Percentiles rank a stretch among this genome's conserved stretches.
Evolutionary conservation across 345 rosid genomes (phyloP).

Genomic region (Gossypioides kirkii): DNA sequence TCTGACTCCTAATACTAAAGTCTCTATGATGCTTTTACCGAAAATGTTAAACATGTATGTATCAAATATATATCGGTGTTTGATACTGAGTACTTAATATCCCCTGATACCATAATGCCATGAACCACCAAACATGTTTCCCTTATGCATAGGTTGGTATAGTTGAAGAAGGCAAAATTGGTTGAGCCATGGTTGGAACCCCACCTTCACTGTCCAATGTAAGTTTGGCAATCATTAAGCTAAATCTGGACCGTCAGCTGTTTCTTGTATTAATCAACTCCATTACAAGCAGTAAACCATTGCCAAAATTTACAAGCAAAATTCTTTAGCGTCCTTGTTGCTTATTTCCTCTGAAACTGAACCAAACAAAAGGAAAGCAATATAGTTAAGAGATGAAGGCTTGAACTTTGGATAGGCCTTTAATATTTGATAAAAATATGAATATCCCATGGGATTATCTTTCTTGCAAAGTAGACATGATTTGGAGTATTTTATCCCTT

Average conservation of each 20-base stretch:
- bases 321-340: too few species aligned
- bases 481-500: background rate
- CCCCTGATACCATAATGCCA: too few species aligned
- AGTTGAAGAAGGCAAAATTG: background rate
- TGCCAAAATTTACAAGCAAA: background rate
- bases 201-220: background rate
- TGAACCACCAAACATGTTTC: background rate
- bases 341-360: too few species aligned
- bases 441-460: background rate
- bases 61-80: too few species aligned
- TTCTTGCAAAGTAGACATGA: background rate
- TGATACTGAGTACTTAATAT: too few species aligned
- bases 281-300: background rate
- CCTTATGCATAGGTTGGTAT: background rate
- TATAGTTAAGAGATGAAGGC: background rate
- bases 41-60: too few species aligned
- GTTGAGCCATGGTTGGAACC: background rate
- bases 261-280: too few species aligned
- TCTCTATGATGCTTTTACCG: too few species aligned
- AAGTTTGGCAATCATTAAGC: too few species aligned
- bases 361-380: background rate
- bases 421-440: too few species aligned
- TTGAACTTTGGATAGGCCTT: background rate
- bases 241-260: too few species aligned
- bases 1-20: too few species aligned